Conservation (phyloP, 768 basidiomycete species). For the Cyathus striatus region DNA sequence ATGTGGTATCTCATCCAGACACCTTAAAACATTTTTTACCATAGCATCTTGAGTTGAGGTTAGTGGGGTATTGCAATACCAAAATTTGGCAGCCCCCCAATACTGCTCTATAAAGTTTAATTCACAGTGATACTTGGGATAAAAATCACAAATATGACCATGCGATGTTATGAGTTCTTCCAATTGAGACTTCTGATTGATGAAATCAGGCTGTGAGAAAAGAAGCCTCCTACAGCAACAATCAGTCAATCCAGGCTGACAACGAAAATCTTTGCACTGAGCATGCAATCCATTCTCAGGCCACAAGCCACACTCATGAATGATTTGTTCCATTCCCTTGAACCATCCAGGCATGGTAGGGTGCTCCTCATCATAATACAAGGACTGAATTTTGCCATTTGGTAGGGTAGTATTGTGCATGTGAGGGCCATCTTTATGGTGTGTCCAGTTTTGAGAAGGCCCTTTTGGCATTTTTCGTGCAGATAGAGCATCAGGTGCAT, state of each 20-base stretch:
- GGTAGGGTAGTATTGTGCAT: slow-evolving; percentile 6
- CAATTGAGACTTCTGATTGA: not conserved
- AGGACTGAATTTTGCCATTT: slow-evolving; percentile 14
- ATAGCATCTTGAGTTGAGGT: slow-evolving; percentile 20
- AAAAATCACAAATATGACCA: slow-evolving; percentile 11
- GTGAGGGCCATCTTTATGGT: slow-evolving; percentile 9
- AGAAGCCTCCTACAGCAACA: slow-evolving; percentile 16
- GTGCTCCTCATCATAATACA: slow-evolving; percentile 20
- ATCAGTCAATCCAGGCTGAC: not conserved
- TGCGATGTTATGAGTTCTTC: not conserved
- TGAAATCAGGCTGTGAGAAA: not conserved
- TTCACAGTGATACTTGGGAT: slow-evolving; percentile 23
- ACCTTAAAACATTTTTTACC: slow-evolving; percentile 17
- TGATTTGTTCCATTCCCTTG: slow-evolving; percentile 26
- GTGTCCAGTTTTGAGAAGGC: slow-evolving; percentile 10
- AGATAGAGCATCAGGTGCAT: slow-evolving; percentile 11
- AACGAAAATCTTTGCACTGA: slow-evolving; percentile 16
- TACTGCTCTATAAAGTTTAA: slow-evolving; percentile 26
- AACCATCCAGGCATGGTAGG: slow-evolving; percentile 12
- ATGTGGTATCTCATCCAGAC: slow-evolving; percentile 18
- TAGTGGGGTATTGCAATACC: slow-evolving; percentile 11
- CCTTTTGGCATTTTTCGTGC: slow-evolving; percentile 14
- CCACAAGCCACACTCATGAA: slow-evolving; percentile 15
- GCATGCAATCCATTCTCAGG: slow-evolving; percentile 16
- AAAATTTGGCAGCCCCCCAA: slow-evolving; percentile 22